Base-by-base conservation (phyloP, 805 yeast species). In the Wilhelminamyces savonicus region DNA sequence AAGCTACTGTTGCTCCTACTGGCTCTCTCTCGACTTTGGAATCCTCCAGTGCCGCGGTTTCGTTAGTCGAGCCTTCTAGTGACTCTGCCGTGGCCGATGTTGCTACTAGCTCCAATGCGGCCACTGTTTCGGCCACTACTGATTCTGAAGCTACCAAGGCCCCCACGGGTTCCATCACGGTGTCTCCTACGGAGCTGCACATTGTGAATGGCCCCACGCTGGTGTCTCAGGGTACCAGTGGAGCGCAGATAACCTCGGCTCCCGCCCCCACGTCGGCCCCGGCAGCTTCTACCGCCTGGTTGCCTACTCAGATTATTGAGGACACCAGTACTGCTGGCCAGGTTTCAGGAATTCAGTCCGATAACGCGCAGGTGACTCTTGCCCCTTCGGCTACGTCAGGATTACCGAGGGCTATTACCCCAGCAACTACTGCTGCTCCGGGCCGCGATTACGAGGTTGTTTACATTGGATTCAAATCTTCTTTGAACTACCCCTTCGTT, bases 401-500 rank as follows among this genome's bases (percentile, higher is more conserved):
- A 20, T 65, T 85, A 40, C 95, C 95, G 29, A 75, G 76, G 44
- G 84, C 82, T 7, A 83, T 87, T 46, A 73, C 86, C 0, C 94
- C 95, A n/a, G 51, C 59, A 9, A 57, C 62, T 7, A 68, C 76
- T 9, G 52, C 69, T 2, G 58, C 64, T 11, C 68, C 70, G 18
- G 74, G 72, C 33, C 37, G 36, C 14, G 47, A 61, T 37, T 72
- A 74, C 47, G 62, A 68, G 29, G 54, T 77, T 32, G 74, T 87
- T 30, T 77, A 82, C 27, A 61, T 87, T 49, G 95, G 94, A 4
- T 90, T 90, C 66, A 76, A 78, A 45, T 58, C 76, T 34, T 74
- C 79, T 3, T 73, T 87, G 56, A 87, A 86, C 56, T 90, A 88
- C 57, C 84, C 85, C 28, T 85, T 82, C 52, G 84, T 85, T 35